A percentile compares a stretch with the other conserved stretches of the same genome.
Conservation (phyloP, 805 yeast species). For the Debaryomyces prosopidis region DNA sequence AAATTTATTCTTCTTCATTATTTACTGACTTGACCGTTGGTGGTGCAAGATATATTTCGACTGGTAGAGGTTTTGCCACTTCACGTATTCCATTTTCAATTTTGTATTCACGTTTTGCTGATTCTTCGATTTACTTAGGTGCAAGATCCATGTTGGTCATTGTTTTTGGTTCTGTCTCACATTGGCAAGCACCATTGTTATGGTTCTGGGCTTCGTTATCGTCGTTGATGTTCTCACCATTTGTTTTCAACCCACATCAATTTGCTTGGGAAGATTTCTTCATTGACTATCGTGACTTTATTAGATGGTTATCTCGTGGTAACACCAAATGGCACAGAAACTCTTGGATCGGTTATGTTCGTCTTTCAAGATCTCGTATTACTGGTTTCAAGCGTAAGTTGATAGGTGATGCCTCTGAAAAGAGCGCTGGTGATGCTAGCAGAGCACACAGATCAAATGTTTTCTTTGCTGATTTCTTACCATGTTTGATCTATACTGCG, state of each 20-base stretch:
- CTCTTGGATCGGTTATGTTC: slow-evolving; percentile 84
- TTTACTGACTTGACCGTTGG: slow-evolving; percentile 69
- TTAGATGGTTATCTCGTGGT: slow-evolving; percentile 90
- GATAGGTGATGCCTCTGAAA: slow-evolving; percentile 67
- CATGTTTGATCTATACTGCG: slow-evolving; percentile 70
- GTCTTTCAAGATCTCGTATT: slow-evolving; percentile 79
- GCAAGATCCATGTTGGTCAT: slow-evolving; percentile 74
- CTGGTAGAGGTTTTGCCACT: slow-evolving; percentile 84
- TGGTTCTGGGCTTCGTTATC: slow-evolving; percentile 97
- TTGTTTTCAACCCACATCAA: slow-evolving; percentile 96
- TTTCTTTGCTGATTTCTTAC: slow-evolving; percentile 74
- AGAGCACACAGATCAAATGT: slow-evolving; percentile 79
- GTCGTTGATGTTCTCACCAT: slow-evolving; percentile 89
- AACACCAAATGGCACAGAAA: slow-evolving; percentile 85
- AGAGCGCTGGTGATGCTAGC: slow-evolving; percentile 65
- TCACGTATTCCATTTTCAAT: slow-evolving; percentile 64
- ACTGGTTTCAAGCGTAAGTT: slow-evolving; percentile 86
- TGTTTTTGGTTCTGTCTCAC: slow-evolving; percentile 69
- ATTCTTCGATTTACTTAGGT: slow-evolving; percentile 82
- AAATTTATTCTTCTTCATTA: slow-evolving; percentile 71
- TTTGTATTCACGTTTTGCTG: slow-evolving; percentile 70
- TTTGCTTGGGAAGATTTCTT: slow-evolving; percentile 95
- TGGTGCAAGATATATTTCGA: slow-evolving; percentile 80
- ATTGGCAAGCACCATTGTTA: slow-evolving; percentile 89
- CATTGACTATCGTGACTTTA: slow-evolving; percentile 92